Percentiles rank a stretch among this genome's conserved stretches.
These are phyloP conservation scores for Hyparrhenia diplandra DNA, from an alignment of 176 grass and related monocot species.

Conservation along the genomic window DNA sequence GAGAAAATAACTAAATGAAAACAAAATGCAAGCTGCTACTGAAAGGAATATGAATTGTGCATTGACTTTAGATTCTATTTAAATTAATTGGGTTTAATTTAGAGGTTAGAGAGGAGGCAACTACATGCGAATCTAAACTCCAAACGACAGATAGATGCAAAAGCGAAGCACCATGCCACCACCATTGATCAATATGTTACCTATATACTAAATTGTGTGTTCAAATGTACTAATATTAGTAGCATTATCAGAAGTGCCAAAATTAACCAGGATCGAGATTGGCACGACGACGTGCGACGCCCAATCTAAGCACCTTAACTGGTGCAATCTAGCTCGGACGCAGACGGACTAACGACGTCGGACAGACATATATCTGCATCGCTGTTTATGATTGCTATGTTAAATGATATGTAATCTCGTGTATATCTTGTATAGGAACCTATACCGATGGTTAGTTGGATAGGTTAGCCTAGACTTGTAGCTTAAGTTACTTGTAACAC, in stretches of 20 bases:
- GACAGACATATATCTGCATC: neutral
- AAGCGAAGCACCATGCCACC: neutral
- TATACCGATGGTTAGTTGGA: no score
- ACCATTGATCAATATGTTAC: neutral
- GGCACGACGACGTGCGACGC: neutral
- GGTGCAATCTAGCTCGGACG: neutral
- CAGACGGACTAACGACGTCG: neutral
- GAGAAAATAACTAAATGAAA: neutral
- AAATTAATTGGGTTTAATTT: neutral
- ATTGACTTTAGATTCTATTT: conserved; percentile 7
- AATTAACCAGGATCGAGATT: neutral
- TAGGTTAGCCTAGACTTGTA: no score
- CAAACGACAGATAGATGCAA: neutral
- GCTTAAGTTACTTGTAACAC: no score
- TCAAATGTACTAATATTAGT: neutral
- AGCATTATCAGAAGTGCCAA: neutral
- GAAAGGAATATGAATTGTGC: neutral
- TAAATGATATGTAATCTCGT: no score
- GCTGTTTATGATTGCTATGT: neutral
- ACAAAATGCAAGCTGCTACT: neutral
- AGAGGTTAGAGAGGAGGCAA: neutral
- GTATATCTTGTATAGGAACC: no score
- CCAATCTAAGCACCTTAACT: conserved; percentile 12
- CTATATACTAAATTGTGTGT: neutral
- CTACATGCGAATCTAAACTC: neutral